phyloP scores from a whole-genome alignment of 1,139 yeast species.

The Tardiomyces digboiensis region DNA sequence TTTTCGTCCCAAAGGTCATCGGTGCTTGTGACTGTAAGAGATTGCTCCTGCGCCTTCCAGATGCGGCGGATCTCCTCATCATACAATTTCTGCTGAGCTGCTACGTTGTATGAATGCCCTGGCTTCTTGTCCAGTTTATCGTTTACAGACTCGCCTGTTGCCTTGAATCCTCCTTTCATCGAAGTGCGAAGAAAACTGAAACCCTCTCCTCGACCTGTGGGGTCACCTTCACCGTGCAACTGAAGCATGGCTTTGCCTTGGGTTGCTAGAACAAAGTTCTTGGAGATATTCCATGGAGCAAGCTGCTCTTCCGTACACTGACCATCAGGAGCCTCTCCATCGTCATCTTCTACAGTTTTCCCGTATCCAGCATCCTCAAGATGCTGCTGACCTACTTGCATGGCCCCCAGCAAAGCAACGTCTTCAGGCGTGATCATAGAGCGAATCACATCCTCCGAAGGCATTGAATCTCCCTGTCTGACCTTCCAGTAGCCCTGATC shows the following conservation, averaged over 20 bases:
- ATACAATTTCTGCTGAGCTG: conserved; percentile 85
- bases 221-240: conserved; percentile 95
- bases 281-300: conserved; percentile 89
- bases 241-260: conserved; percentile 97
- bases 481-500: conserved; percentile 97
- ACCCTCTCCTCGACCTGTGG: conserved; percentile 86
- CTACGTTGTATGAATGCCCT: conserved; percentile 67
- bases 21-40: conserved; percentile 24
- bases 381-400: conserved; percentile 87
- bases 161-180: conserved; percentile 89
- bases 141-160: conserved; percentile 41
- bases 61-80: conserved; percentile 85
- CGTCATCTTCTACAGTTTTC: conserved; percentile 36
- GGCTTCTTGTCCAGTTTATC: conserved; percentile 33
- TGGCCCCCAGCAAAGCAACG: conserved; percentile 73
- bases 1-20: conserved; percentile 22
- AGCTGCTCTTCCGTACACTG: conserved; percentile 70
- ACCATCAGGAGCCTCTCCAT: conserved; percentile 32
- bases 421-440: conserved; percentile 94
- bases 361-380: conserved; percentile 65
- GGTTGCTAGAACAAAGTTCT: conserved; percentile 87
- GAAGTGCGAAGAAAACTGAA: conserved; percentile 87
- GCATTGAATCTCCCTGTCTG: conserved; percentile 61
- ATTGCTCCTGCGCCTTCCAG: conserved; percentile 69
- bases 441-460: conserved; percentile 69